These are phyloP conservation scores for Trichoderma sp. DNA, from an alignment of 2,329 filamentous ascomycete species.

Conservation along the genomic window DNA sequence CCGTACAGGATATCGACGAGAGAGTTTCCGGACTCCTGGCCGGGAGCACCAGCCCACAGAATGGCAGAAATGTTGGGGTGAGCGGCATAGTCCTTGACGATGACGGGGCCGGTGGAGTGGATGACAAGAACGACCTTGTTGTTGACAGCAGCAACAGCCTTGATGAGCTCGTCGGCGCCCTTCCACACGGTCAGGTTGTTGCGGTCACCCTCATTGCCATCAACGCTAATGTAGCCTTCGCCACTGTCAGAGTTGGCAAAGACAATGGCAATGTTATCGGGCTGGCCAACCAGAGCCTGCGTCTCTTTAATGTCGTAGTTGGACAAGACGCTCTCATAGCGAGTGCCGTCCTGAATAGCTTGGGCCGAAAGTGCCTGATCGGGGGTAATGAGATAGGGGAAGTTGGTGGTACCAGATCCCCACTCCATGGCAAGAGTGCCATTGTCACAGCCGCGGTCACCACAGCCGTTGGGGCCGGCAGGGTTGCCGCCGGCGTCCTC, in stretches of 20 bases:
- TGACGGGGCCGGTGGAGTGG: slow-evolving; percentile 80
- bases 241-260: slow-evolving; percentile 88
- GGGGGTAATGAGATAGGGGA: slow-evolving; percentile 77
- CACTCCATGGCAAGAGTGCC: slow-evolving; percentile 75
- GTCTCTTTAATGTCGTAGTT: slow-evolving; percentile 67
- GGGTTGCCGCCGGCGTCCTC: slow-evolving; percentile 79
- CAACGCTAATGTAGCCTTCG: slow-evolving; percentile 83
- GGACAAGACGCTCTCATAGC: slow-evolving; percentile 68
- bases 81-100: slow-evolving; percentile 74
- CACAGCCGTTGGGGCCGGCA: slow-evolving; percentile 77
- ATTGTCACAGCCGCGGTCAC: slow-evolving; percentile 64
- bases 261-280: slow-evolving; percentile 74
- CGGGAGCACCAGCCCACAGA: slow-evolving; percentile 79
- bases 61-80: slow-evolving; percentile 83
- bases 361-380: slow-evolving; percentile 69
- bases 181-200: slow-evolving; percentile 93
- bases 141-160: slow-evolving; percentile 75
- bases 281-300: slow-evolving; percentile 61
- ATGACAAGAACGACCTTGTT: slow-evolving; percentile 92
- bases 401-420: slow-evolving; percentile 75
- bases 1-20: slow-evolving; percentile 85
- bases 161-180: slow-evolving; percentile 77
- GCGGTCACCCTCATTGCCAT: slow-evolving; percentile 83
- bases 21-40: slow-evolving; percentile 80
- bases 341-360: slow-evolving; percentile 61